Conservation (phyloP, 1,284 basidiomycete genomes). For the Rhodotorula glutinis region DNA sequence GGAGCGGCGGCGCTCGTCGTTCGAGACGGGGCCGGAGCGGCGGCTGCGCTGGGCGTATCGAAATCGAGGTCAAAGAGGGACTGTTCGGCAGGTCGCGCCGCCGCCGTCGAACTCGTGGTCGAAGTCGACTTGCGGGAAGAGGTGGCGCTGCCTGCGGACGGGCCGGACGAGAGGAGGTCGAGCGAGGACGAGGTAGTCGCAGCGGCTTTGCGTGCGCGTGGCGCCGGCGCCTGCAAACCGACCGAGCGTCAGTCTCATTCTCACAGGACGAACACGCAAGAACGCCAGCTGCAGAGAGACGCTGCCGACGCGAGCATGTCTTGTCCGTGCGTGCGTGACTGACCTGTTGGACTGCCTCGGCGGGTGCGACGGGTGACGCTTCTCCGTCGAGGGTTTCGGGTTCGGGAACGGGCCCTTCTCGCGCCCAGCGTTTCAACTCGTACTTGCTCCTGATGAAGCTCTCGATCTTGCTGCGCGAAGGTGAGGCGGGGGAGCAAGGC, state of each 20-base stretch:
- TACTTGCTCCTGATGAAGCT: slow-evolving; percentile 98
- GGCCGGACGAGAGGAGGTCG: slow-evolving; percentile 1
- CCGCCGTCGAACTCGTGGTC: slow-evolving; percentile 30
- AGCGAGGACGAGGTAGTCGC: slow-evolving; percentile 3
- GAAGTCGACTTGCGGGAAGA: slow-evolving; percentile 16
- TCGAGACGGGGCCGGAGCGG: slow-evolving; percentile 60
- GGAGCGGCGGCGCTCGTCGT: slow-evolving; percentile 45
- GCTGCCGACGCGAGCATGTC: too few species aligned
- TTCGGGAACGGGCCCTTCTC: slow-evolving; percentile 83
- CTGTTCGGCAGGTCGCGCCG: slow-evolving; percentile 36
- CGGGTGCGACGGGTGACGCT: background rate
- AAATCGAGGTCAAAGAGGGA: slow-evolving; percentile 79
- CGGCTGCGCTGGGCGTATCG: slow-evolving; percentile 54
- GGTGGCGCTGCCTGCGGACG: slow-evolving; percentile 1
- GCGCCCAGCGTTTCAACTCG: slow-evolving; percentile 86
- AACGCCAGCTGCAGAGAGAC: too few species aligned
- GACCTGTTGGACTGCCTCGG: background rate
- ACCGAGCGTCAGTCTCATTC: too few species aligned
- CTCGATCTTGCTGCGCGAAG: slow-evolving; percentile 78
- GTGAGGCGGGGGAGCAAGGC: background rate
- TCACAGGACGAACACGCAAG: too few species aligned
- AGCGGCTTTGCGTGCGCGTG: background rate
- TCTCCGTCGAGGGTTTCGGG: slow-evolving; percentile 70
- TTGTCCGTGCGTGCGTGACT: too few species aligned
- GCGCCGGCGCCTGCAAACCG: background rate